Evolutionary conservation across 768 basidiomycete genomes (phyloP), one percentile per base, ranked within the genome.

Genomic region (Strobilomyces dryophilus): DNA sequence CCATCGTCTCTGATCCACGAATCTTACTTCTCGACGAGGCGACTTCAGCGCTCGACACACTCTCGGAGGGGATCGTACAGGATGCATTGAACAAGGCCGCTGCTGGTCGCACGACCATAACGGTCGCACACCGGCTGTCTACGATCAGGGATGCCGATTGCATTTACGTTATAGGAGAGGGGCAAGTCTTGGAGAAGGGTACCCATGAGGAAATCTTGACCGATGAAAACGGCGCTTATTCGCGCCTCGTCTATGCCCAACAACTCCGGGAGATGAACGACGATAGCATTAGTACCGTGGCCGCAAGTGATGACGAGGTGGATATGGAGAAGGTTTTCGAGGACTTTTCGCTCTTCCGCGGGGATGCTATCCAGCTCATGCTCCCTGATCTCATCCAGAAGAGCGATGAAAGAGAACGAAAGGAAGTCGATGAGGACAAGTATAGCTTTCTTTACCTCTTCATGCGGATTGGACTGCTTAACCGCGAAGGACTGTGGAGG

Each of bases 111-210:
- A 89, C 88, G 11, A 89, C 87, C 0, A 87, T 90, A 67, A 87
- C 87, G 8, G 88, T 90, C 51, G 86, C 89, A 29, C 87, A 89
- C 58, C 81, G 88, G 59, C 76, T 89, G 1, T 89, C 87, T 3
- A 93, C 90, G 14, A 87, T 93, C 76, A 89, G 86, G 72, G 85
- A 90, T 63, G 92, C 91, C 1, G 79, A 91, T 69, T 71, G 81
- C 52, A 92, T 92, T 55, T 87, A 86, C 63, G 92, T 95, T 58
- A 92, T 95, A 88, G 93, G 92, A 45, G 85, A 85, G 5, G 93
- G 93, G 2, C 73, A 81, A 36, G 81, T 95, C 47, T 71, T 95
- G 46, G 92, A 95, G 70, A 72, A 77, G 29, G 93, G 93, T 14
- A 89, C 82, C 0, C 92, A 95, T 66, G 68, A 79, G 47, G 79